Evolutionary conservation across 2,329 filamentous ascomycete genomes (phyloP).

Genomic region (Botrytis fabae): DNA sequence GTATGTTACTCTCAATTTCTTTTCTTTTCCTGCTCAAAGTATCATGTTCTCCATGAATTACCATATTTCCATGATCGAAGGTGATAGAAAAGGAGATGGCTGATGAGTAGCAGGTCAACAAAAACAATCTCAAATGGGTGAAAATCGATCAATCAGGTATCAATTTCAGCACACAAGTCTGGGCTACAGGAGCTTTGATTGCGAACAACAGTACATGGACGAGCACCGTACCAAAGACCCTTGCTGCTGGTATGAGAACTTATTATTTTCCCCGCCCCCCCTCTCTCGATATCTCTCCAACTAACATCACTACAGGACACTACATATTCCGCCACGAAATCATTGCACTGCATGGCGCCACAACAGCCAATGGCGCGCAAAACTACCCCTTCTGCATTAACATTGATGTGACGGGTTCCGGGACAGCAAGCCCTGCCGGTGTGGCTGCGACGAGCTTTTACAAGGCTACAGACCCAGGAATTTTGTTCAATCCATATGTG

Average conservation of each 20-base stretch:
- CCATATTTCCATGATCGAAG: no score
- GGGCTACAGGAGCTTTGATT: conserved; percentile 10
- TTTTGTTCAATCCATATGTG: conserved; percentile 44
- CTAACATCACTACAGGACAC: conserved; percentile 46
- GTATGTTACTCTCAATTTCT: conserved; percentile 28
- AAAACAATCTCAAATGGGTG: conserved; percentile 14
- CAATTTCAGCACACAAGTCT: conserved; percentile 10
- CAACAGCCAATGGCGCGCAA: conserved; percentile 47
- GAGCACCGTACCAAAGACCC: conserved; percentile 7
- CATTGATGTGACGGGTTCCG: conserved; percentile 48
- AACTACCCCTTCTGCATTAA: conserved; percentile 53
- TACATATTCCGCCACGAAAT: conserved; percentile 58
- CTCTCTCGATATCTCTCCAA: conserved; percentile 24
- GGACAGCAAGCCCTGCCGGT: conserved; percentile 43
- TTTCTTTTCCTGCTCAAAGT: no score
- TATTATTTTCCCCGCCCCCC: no score
- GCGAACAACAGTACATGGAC: conserved; percentile 20
- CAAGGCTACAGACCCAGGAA: conserved; percentile 45
- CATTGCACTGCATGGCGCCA: conserved; percentile 32
- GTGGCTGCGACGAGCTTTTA: conserved; percentile 45
- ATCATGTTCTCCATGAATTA: no score
- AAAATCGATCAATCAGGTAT: conserved; percentile 18
- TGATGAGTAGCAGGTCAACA: background rate
- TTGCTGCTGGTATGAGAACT: conserved; percentile 9
- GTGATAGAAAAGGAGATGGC: no score